Base-by-base conservation (phyloP, 768 basidiomycete species). In the Gymnopilus junonius region DNA sequence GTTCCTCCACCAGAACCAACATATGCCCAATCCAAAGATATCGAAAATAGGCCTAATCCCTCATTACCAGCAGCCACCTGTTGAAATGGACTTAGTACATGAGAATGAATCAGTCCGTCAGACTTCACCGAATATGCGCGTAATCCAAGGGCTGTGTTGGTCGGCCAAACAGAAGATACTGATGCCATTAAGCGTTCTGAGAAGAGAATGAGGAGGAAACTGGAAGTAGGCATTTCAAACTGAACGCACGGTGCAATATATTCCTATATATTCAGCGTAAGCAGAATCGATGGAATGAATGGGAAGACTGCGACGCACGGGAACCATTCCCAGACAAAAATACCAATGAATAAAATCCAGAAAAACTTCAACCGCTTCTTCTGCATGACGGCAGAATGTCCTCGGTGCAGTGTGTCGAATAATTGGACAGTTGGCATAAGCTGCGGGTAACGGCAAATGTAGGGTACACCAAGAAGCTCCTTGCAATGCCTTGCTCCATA, bases 11-110 rank as follows among this genome's bases (percentile, higher is more conserved):
- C 72, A 5, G 76, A 64, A 70, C 76, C 69, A 45, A 79, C 78
- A 43, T 82, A 77, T 31, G 82, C 83, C 85, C 86, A 87, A 68
- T 87, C 86, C 25, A 87, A 76, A 60, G 76, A 85, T 46, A 86
- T 65, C 0, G 85, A 80, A 43, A 87, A 79, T 35, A 84, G 71
- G 15, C 84, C 86, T 20, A 87, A 75, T 21, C 85, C 85, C 70
- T 86, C 84, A 57, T 86, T 85, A 50, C 77, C 85, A 12, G 82
- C 79, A 20, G 77, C 85, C 85, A 43, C 74, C 73, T 71, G 10
- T 25, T 20, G 6, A 4, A 61, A 17, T 70, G 65, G n/a, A n/a
- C n/a, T 59, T 31, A 58, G 12, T 40, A n/a, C 31, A 1, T 31
- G 23, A 15, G 27, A 29, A 7, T n/a, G 8, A n/a, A 34, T 8